These are phyloP conservation scores for Fusarium armeniacum DNA, from an alignment of 2,329 filamentous ascomycete species.

Conservation along the genomic window DNA sequence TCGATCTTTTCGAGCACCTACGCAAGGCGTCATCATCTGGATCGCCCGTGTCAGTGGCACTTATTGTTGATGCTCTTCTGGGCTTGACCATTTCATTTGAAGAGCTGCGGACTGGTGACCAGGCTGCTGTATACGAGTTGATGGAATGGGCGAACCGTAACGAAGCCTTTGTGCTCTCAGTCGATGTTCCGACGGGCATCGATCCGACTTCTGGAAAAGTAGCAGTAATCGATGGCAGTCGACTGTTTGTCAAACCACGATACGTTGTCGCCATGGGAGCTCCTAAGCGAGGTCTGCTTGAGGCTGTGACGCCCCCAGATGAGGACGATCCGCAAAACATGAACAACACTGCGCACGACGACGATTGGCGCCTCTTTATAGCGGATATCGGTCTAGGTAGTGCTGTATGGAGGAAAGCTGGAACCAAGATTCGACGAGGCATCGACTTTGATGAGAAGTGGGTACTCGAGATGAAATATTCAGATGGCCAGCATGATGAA, in stretches of 20 bases:
- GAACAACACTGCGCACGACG: constrained; percentile 58
- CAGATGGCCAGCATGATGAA: constrained; percentile 53
- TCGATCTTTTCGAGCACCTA: constrained; percentile 72
- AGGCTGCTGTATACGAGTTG: constrained; percentile 86
- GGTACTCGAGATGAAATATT: constrained; percentile 79
- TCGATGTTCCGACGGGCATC: constrained; percentile 93
- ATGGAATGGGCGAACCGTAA: constrained; percentile 95
- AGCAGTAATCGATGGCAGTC: constrained; percentile 78
- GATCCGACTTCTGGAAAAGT: constrained; percentile 81
- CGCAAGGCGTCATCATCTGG: constrained; percentile 60
- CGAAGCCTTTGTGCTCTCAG: constrained; percentile 83
- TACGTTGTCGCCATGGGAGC: constrained; percentile 89
- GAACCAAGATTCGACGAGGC: constrained; percentile 83
- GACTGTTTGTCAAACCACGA: constrained; percentile 83
- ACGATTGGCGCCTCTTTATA: constrained; percentile 84
- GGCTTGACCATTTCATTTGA: constrained; percentile 91
- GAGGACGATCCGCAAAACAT: constrained; percentile 56
- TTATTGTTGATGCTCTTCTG: constrained; percentile 91
- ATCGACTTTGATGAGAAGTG: constrained; percentile 91
- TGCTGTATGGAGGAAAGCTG: constrained; percentile 86
- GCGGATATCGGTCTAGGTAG: constrained; percentile 89
- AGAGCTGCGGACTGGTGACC: constrained; percentile 84
- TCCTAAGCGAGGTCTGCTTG: constrained; percentile 86
- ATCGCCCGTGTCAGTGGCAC: constrained; percentile 72
- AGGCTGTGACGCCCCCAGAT: constrained; percentile 73